Conservation (phyloP, 2,329 filamentous ascomycete genomes). For the Fusarium tricinctum region DNA sequence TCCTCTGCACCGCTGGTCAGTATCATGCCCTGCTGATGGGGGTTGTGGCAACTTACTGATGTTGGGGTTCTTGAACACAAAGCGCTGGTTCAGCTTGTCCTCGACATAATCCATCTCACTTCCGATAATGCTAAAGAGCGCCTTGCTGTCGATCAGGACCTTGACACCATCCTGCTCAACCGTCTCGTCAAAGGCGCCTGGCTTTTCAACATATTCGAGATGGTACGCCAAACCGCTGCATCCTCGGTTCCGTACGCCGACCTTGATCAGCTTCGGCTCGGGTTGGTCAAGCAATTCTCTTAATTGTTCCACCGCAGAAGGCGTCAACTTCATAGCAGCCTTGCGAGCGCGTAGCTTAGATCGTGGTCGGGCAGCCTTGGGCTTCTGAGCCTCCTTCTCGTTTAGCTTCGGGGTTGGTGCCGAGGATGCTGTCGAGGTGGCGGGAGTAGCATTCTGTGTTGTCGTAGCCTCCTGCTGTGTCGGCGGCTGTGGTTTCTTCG, state of each 20-base stretch:
- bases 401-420: constrained; percentile 54
- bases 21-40: neutral
- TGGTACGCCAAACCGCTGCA: constrained; percentile 96
- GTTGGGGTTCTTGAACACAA: constrained; percentile 97
- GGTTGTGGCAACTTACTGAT: constrained; percentile 80
- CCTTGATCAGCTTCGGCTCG: constrained; percentile 91
- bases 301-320: constrained; percentile 83
- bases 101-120: constrained; percentile 99
- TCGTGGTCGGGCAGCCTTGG: constrained; percentile 63
- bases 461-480: constrained; percentile 33
- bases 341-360: constrained; percentile 75
- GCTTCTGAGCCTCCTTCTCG: constrained; percentile 77
- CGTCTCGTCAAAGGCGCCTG: constrained; percentile 87
- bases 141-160: constrained; percentile 97
- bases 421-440: constrained; percentile 56
- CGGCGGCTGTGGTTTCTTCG: constrained; percentile 39
- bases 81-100: constrained; percentile 91
- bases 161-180: constrained; percentile 97
- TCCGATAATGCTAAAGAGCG: constrained; percentile 96
- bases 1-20: constrained; percentile 76
- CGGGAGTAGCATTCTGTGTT: constrained; percentile 37
- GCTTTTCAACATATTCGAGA: constrained; percentile 94
- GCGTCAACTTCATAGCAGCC: constrained; percentile 89
- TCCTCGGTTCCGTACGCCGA: constrained; percentile 93
- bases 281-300: constrained; percentile 83